These are phyloP conservation scores for Globisporangium paddicum DNA, from an alignment of 352 stramenopile species.

Conservation along the genomic window DNA sequence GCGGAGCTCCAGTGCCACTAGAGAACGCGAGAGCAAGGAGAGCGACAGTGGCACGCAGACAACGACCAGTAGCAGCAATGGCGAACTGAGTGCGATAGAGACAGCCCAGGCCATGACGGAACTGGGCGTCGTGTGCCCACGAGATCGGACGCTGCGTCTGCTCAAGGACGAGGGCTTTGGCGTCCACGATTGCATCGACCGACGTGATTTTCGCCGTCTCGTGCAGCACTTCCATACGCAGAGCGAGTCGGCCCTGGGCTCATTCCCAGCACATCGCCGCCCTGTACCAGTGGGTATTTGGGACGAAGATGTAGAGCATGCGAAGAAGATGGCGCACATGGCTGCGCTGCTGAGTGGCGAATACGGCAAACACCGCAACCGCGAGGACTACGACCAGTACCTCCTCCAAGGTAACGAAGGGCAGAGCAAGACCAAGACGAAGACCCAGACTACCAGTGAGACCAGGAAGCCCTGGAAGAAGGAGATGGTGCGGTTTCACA, in stretches of 20 bases:
- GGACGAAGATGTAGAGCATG: conserved; percentile 9
- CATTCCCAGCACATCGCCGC: conserved; percentile 1
- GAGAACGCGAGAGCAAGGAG: conserved; percentile 24
- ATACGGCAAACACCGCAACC: conserved; percentile 28
- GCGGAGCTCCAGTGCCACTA: not conserved
- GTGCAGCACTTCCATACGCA: conserved; percentile 41
- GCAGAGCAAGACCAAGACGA: not conserved
- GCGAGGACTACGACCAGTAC: conserved; percentile 50
- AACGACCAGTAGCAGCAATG: not conserved
- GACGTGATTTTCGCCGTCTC: conserved; percentile 27
- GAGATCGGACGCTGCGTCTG: conserved; percentile 54
- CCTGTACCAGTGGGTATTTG: not conserved
- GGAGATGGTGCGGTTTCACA: conserved; percentile 8
- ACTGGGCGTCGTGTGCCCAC: conserved; percentile 51
- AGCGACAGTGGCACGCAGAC: conserved; percentile 22
- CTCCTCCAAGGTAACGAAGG: conserved; percentile 9
- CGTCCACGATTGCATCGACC: conserved; percentile 27
- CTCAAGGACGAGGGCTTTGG: conserved; percentile 44
- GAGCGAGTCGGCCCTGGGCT: conserved; percentile 1
- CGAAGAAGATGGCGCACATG: conserved; percentile 13
- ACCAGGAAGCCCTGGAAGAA: conserved; percentile 1
- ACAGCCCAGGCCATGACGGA: conserved; percentile 69
- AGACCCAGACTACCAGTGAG: not conserved
- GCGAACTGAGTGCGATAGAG: conserved; percentile 36
- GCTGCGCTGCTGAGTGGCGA: conserved; percentile 17